These are phyloP conservation scores for Auricularia heimuer DNA, from an alignment of 768 basidiomycete species.

Conservation along the genomic window DNA sequence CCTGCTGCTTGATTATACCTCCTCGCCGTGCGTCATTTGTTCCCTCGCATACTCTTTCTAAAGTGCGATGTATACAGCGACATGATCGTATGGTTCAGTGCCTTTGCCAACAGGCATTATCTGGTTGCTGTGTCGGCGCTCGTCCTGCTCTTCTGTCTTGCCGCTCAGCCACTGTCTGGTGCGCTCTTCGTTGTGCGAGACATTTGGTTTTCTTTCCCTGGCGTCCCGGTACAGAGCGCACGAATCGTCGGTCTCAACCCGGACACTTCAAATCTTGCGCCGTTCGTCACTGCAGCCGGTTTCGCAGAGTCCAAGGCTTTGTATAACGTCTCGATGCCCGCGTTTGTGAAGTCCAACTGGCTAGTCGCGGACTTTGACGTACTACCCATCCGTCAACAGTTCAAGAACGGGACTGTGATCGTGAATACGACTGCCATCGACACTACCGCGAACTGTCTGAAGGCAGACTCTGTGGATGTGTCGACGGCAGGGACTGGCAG, in stretches of 20 bases:
- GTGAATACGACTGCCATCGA: conserved; percentile 41
- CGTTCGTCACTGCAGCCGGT: conserved; percentile 45
- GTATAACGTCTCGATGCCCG: conserved; percentile 35
- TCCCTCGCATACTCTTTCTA: not conserved
- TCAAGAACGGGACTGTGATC: conserved; percentile 36
- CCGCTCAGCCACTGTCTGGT: conserved; percentile 44
- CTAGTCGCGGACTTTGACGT: conserved; percentile 40
- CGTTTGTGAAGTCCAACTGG: conserved; percentile 37
- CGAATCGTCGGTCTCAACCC: conserved; percentile 1
- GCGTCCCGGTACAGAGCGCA: conserved; percentile 14
- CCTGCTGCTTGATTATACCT: conserved; percentile 45
- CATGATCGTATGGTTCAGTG: conserved; percentile 37
- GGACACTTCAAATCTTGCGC: conserved; percentile 25
- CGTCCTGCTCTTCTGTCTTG: conserved; percentile 37
- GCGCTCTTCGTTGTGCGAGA: conserved; percentile 40
- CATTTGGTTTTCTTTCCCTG: conserved; percentile 33
- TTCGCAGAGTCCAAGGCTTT: conserved; percentile 41
- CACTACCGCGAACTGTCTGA: conserved; percentile 34
- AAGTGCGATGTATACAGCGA: conserved; percentile 23
- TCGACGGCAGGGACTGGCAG: conserved; percentile 2
- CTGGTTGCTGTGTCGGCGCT: conserved; percentile 40
- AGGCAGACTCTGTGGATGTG: conserved; percentile 23
- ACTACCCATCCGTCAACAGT: conserved; percentile 15
- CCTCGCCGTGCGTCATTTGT: conserved; percentile 30
- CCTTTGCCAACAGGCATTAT: conserved; percentile 38